Conservation (phyloP, 129 eudicot species). For the carrot (Daucus carota) region DNA sequence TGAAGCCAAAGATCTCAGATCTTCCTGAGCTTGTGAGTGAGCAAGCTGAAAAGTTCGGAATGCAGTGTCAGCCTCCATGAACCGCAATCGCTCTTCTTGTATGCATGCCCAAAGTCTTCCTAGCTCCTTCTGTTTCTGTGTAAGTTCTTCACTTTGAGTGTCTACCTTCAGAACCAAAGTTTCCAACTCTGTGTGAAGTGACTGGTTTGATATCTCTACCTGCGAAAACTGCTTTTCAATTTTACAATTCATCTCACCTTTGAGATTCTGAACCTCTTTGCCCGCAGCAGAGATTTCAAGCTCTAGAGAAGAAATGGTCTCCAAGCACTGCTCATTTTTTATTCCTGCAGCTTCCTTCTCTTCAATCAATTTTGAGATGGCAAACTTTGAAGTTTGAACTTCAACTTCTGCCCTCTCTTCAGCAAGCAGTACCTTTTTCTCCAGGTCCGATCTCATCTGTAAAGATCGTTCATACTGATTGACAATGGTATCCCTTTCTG, state of each 20-base stretch:
- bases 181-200: constrained; percentile 59
- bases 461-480: constrained; percentile 45
- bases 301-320: constrained; percentile 56
- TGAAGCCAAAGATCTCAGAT: constrained; percentile 49
- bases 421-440: constrained; percentile 42
- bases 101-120: constrained; percentile 84
- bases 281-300: constrained; percentile 32
- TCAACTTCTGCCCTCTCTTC: constrained; percentile 58
- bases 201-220: constrained; percentile 59
- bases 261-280: constrained; percentile 55
- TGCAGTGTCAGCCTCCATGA: constrained; percentile 82
- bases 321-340: constrained; percentile 43
- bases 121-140: constrained; percentile 79
- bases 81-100: constrained; percentile 86
- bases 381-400: constrained; percentile 30
- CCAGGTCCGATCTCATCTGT: constrained; percentile 42
- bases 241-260: constrained; percentile 49
- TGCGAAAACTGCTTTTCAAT: constrained; percentile 39
- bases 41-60: constrained; percentile 68
- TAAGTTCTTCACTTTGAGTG: constrained; percentile 58
- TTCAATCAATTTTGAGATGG: constrained; percentile 32
- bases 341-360: constrained; percentile 53
- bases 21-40: constrained; percentile 82
- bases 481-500: constrained; percentile 52
- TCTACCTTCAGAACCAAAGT: constrained; percentile 49